Evolutionary conservation across 192 early-diverging fungal species (phyloP), one percentile per base, ranked within the genome.

Genomic region (Phycomyces blakesleeanus): DNA sequence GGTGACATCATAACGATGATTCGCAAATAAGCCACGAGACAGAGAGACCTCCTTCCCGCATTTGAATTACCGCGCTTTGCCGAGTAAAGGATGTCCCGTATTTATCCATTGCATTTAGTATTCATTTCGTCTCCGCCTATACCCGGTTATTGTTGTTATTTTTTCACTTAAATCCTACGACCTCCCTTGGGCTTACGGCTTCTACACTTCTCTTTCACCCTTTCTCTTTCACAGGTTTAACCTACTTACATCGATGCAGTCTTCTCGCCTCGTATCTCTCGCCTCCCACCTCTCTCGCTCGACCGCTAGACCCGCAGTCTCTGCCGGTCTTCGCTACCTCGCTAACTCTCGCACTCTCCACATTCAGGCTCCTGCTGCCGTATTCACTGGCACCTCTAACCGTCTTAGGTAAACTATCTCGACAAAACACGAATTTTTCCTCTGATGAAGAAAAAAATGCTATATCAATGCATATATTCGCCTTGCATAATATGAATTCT

Each of bases 281-380:
- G 15, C 56, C 16, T 16, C 51, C 10, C 57, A 52, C 15, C 14
- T 60, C 10, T 16, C 42, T 21, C 67, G 67, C 38, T 41, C 55
- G 26, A 25, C 55, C 10, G 18, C 12, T 11, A 47, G 44, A n/a
- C 44, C 50, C 51, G 58, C 26, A 34, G 11, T 38, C 34, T 50
- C 55, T 27, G 38, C 59, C 40, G 54, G 63, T 55, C 25, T 60
- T 37, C 58, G 63, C 40, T 61, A 66, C 55, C 37, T 66, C n/a
- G 59, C 64, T 5, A 51, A 60, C 21, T 42, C 64, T 25, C 64
- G 69, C 38, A 59, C 40, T 41, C 38, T 71, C 34, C 69, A 71
- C 51, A 50, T 71, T 12, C 69, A 71, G 55, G 57, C 47, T 49
- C 59, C 57, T 47, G 58, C 51, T 44, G 56, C 59, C 39, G 41